These are phyloP conservation scores for Pythium scleroteichum DNA, from an alignment of 352 stramenopile genomes.

Conservation along the genomic window DNA sequence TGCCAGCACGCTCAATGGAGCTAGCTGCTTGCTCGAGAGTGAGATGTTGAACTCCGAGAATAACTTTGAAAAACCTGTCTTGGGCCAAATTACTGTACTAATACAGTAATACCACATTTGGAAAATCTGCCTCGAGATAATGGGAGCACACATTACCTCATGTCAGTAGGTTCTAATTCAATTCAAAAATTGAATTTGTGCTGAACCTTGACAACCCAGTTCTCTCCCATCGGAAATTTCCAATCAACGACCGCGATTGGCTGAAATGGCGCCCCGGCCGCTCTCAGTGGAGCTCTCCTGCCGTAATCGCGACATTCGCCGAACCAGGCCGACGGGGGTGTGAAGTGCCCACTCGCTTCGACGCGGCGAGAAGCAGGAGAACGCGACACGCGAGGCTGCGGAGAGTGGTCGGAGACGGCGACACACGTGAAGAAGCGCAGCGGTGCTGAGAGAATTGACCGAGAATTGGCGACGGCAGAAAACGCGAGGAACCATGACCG, in stretches of 20 bases:
- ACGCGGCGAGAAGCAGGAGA: not conserved
- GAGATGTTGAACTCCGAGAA: too few relatives aligned
- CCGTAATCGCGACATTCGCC: slow-evolving; percentile 9
- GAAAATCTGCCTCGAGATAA: too few relatives aligned
- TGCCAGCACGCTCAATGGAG: too few relatives aligned
- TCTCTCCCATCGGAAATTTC: slow-evolving; percentile 22
- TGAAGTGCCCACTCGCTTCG: not conserved
- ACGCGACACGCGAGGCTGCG: not conserved
- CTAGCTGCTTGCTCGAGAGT: not conserved
- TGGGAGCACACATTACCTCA: too few relatives aligned
- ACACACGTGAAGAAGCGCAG: not conserved
- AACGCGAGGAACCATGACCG: slow-evolving; percentile 49
- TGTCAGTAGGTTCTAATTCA: slow-evolving; percentile 14
- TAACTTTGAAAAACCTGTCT: too few relatives aligned
- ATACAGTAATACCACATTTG: too few relatives aligned
- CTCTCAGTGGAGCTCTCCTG: not conserved
- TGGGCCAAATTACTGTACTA: too few relatives aligned
- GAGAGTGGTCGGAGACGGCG: not conserved
- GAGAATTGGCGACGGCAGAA: not conserved
- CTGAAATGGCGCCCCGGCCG: slow-evolving; percentile 2
- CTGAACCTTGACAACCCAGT: slow-evolving; percentile 2
- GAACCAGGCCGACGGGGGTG: not conserved
- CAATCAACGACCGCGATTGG: slow-evolving; percentile 4
- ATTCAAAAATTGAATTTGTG: too few relatives aligned
- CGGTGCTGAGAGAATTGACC: slow-evolving; percentile 5